These are phyloP conservation scores for Neckera pumila DNA, from an alignment of 225 moss, liverwort and hornwort species.

Conservation along the genomic window DNA sequence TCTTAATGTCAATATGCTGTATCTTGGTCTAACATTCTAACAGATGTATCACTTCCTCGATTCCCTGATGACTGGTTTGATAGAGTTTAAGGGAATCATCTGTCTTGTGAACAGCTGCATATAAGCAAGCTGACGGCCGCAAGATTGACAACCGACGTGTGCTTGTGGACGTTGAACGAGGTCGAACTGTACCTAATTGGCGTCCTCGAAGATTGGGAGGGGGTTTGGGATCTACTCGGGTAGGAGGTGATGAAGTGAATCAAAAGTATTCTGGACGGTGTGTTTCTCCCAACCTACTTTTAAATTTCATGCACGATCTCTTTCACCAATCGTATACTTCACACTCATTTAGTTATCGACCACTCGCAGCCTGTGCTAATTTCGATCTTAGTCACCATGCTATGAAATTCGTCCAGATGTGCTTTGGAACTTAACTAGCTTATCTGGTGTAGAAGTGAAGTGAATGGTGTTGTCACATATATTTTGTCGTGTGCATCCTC, in stretches of 20 bases:
- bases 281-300: conserved; percentile 1
- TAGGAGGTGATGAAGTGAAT: conserved; percentile 99
- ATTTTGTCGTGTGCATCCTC: neutral
- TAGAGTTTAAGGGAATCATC: neutral
- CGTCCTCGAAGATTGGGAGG: conserved; percentile 98
- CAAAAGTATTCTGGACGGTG: conserved; percentile 96
- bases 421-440: neutral
- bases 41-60: neutral
- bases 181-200: conserved; percentile 98
- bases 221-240: conserved; percentile 93
- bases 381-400: neutral
- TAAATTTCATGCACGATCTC: neutral
- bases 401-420: neutral
- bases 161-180: conserved; percentile 96
- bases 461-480: neutral
- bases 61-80: neutral
- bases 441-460: neutral
- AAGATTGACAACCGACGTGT: conserved; percentile 99
- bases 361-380: neutral
- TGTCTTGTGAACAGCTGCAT: conserved; percentile 57
- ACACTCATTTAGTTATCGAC: neutral
- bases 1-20: neutral
- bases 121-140: conserved; percentile 98
- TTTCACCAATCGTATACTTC: neutral
- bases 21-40: neutral